Conservation (phyloP, 768 basidiomycete species). For the Neoboletus subvelutipes region DNA sequence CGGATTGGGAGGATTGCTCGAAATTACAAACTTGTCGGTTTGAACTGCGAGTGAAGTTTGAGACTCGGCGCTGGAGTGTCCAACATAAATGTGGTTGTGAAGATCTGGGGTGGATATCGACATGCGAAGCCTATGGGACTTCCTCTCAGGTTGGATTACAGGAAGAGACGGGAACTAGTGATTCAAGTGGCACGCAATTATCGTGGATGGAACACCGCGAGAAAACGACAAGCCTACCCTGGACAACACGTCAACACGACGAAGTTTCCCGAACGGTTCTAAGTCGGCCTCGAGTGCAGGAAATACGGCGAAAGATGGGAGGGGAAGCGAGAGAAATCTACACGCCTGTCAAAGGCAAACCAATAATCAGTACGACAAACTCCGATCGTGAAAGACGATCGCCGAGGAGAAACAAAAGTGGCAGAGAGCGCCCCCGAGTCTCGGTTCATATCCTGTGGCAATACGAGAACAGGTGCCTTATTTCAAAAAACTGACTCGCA, state of each 20-base stretch:
- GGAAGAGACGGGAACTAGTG: conserved; percentile 23
- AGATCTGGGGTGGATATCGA: conserved; percentile 35
- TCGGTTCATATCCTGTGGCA: conserved; percentile 1
- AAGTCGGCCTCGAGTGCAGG: conserved; percentile 64
- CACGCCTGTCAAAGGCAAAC: conserved; percentile 44
- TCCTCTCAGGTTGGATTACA: conserved; percentile 20
- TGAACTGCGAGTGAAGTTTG: conserved; percentile 4
- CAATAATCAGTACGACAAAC: conserved; percentile 21
- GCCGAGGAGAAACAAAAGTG: conserved; percentile 16
- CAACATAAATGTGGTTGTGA: conserved; percentile 21
- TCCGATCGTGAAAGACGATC: conserved; percentile 14
- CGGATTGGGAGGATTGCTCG: conserved; percentile 71
- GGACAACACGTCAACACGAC: conserved; percentile 40
- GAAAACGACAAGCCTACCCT: conserved; percentile 17
- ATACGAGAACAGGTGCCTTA: conserved; percentile 18
- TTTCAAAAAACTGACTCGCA: conserved; percentile 21
- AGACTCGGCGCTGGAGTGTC: not conserved
- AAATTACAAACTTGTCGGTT: conserved; percentile 51
- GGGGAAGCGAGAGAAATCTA: conserved; percentile 51
- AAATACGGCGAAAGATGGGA: conserved; percentile 44
- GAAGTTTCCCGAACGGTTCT: conserved; percentile 58
- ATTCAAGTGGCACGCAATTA: not conserved
- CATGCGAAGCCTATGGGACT: conserved; percentile 31
- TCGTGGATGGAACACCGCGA: not conserved
- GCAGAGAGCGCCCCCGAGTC: not conserved